Conservation (phyloP, 1,284 basidiomycete species). For the Mixia osmundae region DNA sequence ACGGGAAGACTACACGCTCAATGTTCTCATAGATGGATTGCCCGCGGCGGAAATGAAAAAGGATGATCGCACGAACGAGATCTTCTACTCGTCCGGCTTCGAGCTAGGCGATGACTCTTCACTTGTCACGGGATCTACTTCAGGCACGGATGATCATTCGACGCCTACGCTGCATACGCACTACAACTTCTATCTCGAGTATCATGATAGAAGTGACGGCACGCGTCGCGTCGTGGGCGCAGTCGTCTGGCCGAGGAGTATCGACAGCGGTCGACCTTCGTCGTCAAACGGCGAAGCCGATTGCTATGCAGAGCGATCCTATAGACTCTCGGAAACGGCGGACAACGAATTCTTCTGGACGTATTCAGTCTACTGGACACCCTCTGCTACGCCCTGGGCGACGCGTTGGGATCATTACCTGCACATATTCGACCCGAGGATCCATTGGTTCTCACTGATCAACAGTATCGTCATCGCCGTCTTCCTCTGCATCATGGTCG, state of each 20-base stretch:
- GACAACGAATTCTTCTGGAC: conserved; percentile 61
- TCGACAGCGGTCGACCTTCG: conserved; percentile 7
- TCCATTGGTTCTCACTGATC: conserved; percentile 63
- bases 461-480: conserved; percentile 78
- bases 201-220: conserved; percentile 46
- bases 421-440: conserved; percentile 30
- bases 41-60: conserved; percentile 79
- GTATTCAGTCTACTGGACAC: conserved; percentile 69
- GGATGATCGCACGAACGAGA: conserved; percentile 47
- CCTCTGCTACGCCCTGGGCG: conserved; percentile 33
- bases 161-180: conserved; percentile 68
- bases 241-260: conserved; percentile 71
- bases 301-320: conserved; percentile 20
- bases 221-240: conserved; percentile 60
- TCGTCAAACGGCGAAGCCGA: conserved; percentile 1
- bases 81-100: conserved; percentile 40
- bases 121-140: conserved; percentile 14
- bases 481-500: conserved; percentile 77
- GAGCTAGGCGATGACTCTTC: conserved; percentile 20
- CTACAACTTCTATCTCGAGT: conserved; percentile 63
- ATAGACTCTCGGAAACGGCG: conserved; percentile 38
- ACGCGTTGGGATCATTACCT: conserved; percentile 93
- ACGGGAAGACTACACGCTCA: conserved; percentile 73
- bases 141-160: conserved; percentile 33
- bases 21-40: conserved; percentile 84